These are phyloP conservation scores for Diaporthe ilicicola DNA, from an alignment of 2,329 filamentous ascomycete species.

Conservation along the genomic window DNA sequence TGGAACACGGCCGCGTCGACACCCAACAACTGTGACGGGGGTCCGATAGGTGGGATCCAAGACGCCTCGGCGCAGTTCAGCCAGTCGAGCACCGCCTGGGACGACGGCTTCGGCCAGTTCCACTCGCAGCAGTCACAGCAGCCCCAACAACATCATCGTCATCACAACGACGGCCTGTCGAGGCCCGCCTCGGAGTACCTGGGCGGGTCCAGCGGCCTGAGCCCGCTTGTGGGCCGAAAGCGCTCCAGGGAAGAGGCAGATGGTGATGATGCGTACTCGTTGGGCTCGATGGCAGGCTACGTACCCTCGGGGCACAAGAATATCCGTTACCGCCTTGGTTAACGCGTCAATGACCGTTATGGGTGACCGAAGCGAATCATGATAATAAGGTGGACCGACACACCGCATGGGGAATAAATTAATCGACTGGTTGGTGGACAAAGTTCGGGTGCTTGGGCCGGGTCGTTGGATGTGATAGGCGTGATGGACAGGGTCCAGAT, in stretches of 20 bases:
- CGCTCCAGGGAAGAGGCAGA: constrained; percentile 29
- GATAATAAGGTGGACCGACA: neutral
- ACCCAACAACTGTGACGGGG: constrained; percentile 10
- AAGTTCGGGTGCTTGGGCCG: neutral
- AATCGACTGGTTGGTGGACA: neutral
- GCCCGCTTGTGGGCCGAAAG: constrained; percentile 29
- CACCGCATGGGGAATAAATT: neutral
- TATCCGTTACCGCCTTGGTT: constrained; percentile 9
- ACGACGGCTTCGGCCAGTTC: constrained; percentile 22
- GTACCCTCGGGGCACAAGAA: constrained; percentile 19
- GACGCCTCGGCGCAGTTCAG: constrained; percentile 20
- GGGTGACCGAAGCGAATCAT: neutral
- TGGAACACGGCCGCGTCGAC: constrained; percentile 26
- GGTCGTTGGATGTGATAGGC: constrained; percentile 8
- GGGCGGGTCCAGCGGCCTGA: constrained; percentile 16
- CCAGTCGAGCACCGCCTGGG: constrained; percentile 24
- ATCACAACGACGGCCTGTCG: constrained; percentile 13
- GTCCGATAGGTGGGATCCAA: neutral
- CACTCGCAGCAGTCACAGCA: constrained; percentile 22
- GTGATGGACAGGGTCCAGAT: constrained; percentile 3
- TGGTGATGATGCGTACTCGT: constrained; percentile 18
- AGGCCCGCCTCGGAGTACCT: constrained; percentile 22
- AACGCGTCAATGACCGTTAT: neutral
- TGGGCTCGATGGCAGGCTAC: constrained; percentile 27
- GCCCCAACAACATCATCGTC: constrained; percentile 7